These are phyloP conservation scores for Serendipita sp. DNA, from an alignment of 1,284 basidiomycete species.

Conservation along the genomic window DNA sequence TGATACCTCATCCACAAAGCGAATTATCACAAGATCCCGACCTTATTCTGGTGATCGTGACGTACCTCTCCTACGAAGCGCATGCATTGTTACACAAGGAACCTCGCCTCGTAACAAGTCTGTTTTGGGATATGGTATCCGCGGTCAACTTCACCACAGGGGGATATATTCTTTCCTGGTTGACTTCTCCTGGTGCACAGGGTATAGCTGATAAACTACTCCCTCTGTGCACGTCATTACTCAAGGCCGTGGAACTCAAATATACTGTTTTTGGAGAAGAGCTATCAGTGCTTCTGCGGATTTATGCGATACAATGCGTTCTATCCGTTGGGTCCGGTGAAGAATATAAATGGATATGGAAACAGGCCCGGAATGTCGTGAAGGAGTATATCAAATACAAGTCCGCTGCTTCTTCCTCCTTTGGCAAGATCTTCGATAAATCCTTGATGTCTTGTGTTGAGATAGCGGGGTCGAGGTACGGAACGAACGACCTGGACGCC, in stretches of 20 bases:
- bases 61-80: neutral
- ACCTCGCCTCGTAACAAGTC: no score
- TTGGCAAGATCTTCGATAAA: neutral
- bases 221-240: neutral
- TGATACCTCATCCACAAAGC: neutral
- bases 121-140: no score
- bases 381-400: neutral
- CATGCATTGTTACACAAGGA: neutral
- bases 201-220: neutral
- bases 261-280: neutral
- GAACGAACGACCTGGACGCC: neutral
- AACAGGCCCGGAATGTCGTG: neutral
- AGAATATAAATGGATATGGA: neutral
- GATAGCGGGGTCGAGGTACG: neutral
- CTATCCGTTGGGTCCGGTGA: neutral
- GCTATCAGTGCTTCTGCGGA: neutral
- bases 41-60: neutral
- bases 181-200: neutral
- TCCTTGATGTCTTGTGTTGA: neutral
- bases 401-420: neutral
- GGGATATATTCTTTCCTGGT: neutral
- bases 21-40: neutral
- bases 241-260: neutral
- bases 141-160: neutral
- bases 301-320: constrained; percentile 1